phyloP scores from a whole-genome alignment of 257 asterid species.

The Gentiana straminea region DNA sequence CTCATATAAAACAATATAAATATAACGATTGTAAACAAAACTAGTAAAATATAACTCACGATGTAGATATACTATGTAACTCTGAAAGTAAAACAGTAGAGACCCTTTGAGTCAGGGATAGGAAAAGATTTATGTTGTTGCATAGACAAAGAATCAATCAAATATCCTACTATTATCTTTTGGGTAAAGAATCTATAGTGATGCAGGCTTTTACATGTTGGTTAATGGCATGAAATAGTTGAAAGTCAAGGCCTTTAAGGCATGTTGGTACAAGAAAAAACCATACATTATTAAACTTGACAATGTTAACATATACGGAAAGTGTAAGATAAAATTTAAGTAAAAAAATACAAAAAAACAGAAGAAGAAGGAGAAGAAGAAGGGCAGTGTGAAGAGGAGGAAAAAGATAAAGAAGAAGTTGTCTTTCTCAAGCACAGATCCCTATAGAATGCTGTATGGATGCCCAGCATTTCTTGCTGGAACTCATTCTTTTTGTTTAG shows the following conservation, averaged over 20 bases:
- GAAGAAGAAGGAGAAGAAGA: slow-evolving; percentile 8
- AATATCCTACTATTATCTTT: slow-evolving; percentile 7
- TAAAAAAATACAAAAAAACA: slow-evolving; percentile 12
- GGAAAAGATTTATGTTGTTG: too few species aligned
- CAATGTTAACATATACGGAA: slow-evolving; percentile 12
- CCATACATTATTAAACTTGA: slow-evolving; percentile 1
- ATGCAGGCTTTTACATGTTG: slow-evolving; percentile 6
- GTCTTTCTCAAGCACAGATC: slow-evolving; percentile 95
- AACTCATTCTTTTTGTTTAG: slow-evolving; percentile 93
- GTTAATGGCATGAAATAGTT: slow-evolving; percentile 8
- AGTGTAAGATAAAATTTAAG: slow-evolving; percentile 4
- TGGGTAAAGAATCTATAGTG: slow-evolving; percentile 4
- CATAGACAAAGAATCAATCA: slow-evolving; percentile 5
- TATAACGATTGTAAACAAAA: too few species aligned
- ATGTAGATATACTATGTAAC: too few species aligned
- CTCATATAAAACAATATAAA: too few species aligned
- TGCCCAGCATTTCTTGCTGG: slow-evolving; percentile 78
- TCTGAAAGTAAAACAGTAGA: too few species aligned
- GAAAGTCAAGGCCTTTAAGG: slow-evolving; percentile 7
- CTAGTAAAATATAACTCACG: too few species aligned
- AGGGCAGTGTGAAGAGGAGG: slow-evolving; percentile 20
- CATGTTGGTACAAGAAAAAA: not conserved
- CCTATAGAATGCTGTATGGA: slow-evolving; percentile 78
- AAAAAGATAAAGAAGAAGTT: slow-evolving; percentile 29
- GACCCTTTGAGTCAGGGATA: too few species aligned